phyloP scores from a whole-genome alignment of 164 flowering plant species.

The Chloranthus sessilifolius region DNA sequence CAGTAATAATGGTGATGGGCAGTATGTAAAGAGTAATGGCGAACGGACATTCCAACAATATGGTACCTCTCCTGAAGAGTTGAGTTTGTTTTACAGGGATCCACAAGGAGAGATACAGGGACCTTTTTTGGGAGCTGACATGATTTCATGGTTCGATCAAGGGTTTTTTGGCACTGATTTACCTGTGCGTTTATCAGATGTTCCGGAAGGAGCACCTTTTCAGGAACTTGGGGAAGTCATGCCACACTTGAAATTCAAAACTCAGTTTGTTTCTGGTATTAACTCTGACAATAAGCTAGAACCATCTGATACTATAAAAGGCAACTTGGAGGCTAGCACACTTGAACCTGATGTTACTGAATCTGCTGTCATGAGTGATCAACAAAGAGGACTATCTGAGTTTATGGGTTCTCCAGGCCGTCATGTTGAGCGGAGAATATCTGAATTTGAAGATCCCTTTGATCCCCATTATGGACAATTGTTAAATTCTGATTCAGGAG shows the following conservation, averaged over 20 bases:
- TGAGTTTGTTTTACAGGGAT: slow-evolving; percentile 71
- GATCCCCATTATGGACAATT: slow-evolving; percentile 15
- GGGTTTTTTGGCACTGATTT: slow-evolving; percentile 89
- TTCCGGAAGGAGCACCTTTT: slow-evolving; percentile 68
- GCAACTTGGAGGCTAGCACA: slow-evolving; percentile 24
- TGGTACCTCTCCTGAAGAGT: slow-evolving; percentile 50
- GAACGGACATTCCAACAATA: slow-evolving; percentile 22
- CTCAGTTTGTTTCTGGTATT: slow-evolving; percentile 15
- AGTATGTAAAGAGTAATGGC: slow-evolving; percentile 11
- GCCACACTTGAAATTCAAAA: slow-evolving; percentile 53
- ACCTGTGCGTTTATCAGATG: slow-evolving; percentile 70
- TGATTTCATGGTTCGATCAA: slow-evolving; percentile 86
- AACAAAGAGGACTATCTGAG: slow-evolving; percentile 24
- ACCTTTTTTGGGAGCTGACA: slow-evolving; percentile 82
- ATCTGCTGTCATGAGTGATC: slow-evolving; percentile 19
- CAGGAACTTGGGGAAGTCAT: slow-evolving; percentile 62
- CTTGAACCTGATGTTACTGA: slow-evolving; percentile 20
- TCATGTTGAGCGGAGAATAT: slow-evolving; percentile 22
- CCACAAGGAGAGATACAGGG: slow-evolving; percentile 95
- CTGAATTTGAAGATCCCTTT: slow-evolving; percentile 26
- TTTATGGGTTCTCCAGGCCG: slow-evolving; percentile 26
- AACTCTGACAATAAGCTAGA: slow-evolving; percentile 22
- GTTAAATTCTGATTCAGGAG: slow-evolving; percentile 1
- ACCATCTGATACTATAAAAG: slow-evolving; percentile 24
- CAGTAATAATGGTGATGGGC: slow-evolving; percentile 17